Evolutionary conservation across 2,329 filamentous ascomycete genomes (phyloP).

Genomic region (Penicillium crustosum): DNA sequence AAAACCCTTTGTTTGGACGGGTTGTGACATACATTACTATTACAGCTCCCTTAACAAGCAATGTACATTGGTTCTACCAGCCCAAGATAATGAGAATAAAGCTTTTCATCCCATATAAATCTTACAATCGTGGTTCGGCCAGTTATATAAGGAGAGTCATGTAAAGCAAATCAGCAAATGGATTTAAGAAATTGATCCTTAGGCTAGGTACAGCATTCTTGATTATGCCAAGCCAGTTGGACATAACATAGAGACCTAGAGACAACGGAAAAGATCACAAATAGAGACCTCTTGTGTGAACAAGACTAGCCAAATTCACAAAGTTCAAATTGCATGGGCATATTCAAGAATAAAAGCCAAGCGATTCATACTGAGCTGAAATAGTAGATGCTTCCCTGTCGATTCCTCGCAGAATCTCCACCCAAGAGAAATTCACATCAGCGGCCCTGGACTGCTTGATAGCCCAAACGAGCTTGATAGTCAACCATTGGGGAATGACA

Average conservation of each 20-base stretch:
- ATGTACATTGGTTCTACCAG: too few species aligned
- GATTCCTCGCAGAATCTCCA: neutral
- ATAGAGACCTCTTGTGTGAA: too few species aligned
- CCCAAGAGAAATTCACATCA: neutral
- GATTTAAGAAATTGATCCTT: neutral
- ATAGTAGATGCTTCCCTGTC: fast-evolving
- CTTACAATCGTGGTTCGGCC: too few species aligned
- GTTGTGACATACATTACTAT: too few species aligned
- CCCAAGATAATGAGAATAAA: too few species aligned
- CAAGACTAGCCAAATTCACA: neutral
- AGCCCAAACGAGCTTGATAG: neutral
- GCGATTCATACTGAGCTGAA: neutral
- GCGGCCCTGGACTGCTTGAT: too few species aligned
- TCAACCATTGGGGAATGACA: neutral
- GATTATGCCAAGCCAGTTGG: neutral
- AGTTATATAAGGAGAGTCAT: too few species aligned
- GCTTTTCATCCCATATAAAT: too few species aligned
- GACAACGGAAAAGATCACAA: too few species aligned
- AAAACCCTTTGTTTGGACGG: too few species aligned
- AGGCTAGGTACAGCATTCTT: neutral
- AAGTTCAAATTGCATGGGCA: neutral
- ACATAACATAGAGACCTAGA: neutral
- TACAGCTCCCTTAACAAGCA: too few species aligned
- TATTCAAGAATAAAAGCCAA: neutral
- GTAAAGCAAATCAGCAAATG: neutral